Conservation (phyloP, 345 rosid species). For the Turritis glabra region DNA sequence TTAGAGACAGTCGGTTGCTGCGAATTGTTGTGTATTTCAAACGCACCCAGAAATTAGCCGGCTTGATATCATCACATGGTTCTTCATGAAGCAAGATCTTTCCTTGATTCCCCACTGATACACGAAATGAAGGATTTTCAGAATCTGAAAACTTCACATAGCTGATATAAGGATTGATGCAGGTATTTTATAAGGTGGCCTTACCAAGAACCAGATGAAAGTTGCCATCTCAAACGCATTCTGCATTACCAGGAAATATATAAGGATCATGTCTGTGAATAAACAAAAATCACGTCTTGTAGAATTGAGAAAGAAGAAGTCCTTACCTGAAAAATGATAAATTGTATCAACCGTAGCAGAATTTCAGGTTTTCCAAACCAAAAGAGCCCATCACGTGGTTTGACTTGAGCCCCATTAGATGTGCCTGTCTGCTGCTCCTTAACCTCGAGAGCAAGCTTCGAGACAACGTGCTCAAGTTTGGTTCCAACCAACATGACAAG, state of each 20-base stretch:
- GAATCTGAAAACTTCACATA: neutral
- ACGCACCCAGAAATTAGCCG: constrained; percentile 80
- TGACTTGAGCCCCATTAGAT: constrained; percentile 66
- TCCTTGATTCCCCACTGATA: constrained; percentile 80
- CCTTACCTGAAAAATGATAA: constrained; percentile 81
- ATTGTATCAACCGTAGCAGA: constrained; percentile 67
- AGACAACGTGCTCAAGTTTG: constrained; percentile 90
- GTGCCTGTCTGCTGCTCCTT: constrained; percentile 70
- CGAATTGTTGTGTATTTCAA: neutral
- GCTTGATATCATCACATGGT: constrained; percentile 61
- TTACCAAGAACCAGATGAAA: constrained; percentile 93
- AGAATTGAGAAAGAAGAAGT: neutral
- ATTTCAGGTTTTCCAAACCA: constrained; percentile 97
- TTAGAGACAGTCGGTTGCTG: neutral
- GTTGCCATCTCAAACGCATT: constrained; percentile 99
- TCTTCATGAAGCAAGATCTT: constrained; percentile 91
- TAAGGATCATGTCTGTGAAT: constrained; percentile 1
- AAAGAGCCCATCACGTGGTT: constrained; percentile 86
- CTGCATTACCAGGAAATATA: constrained; percentile 46
- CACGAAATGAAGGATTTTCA: neutral
- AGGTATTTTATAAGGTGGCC: constrained; percentile 6
- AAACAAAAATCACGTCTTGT: neutral
- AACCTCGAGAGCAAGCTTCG: constrained; percentile 83
- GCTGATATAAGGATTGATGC: neutral
- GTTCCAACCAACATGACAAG: constrained; percentile 90